Base-by-base conservation (phyloP, 352 stramenopile species). In the Globisporangium alternatum region DNA sequence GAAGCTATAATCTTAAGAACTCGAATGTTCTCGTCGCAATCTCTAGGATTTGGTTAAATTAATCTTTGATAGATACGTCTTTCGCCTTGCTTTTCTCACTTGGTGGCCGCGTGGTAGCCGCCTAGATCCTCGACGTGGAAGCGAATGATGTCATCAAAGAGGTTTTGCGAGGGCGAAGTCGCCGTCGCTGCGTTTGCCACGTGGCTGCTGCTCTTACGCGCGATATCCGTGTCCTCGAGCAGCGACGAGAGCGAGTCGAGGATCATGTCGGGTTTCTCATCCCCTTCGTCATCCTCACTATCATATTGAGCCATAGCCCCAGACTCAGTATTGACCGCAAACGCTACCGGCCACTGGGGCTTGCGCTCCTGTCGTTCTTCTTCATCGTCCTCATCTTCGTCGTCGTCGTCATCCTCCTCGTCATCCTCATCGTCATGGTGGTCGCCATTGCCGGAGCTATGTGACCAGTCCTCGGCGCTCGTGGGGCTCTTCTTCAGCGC, bases 71-170 rank as follows among this genome's bases (percentile, higher is more conserved):
- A 53, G 47, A 53, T 53, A 53, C 22, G 3, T 31, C 52, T 21
- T 59, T 1, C 15, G 33, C 0, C 17, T 25, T 9, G 10, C 41
- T 52, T 17, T 1, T 33, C 3, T 33, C 19, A 39, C 43, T 47
- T n/a, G 19, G 31, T 51, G n/a, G 35, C 9, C 15, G 55, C 37
- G 31, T 63, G 30, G 57, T 65, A 65, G 15, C 51, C 48, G 39
- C 70, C 70, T 17, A 80, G 68, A 21, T 80, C 67, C 45, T 71
- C 59, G 31, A 80, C 68, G 47, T 80, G 73, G 60, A 80, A 80
- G 52, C 73, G 73, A 48, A 80, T 67, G 52, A 80, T 76, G 51
- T 78, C 71, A 65, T 80, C 73, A 39, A 80, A 62, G 30, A 80
- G 61, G 35, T 70, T 76, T 55, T 58, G 56, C 21, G 62, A 22